phyloP scores from a whole-genome alignment of 1,284 basidiomycete genomes.

The Naganishia sp. region DNA sequence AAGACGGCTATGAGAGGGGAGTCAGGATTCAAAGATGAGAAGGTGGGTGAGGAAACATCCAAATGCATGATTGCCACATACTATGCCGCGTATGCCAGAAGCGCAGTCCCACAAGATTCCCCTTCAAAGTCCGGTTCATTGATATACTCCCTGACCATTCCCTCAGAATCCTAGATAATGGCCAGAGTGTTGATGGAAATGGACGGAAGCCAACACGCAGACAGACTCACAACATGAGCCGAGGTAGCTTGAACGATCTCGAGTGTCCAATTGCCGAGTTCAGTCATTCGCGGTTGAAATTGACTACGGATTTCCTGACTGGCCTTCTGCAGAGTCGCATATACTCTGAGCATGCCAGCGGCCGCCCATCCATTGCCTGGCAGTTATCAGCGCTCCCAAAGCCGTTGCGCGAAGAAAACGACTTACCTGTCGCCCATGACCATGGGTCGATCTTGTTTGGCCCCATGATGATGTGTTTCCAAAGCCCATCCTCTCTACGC shows the following conservation, averaged over 20 bases:
- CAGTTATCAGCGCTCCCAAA: not conserved
- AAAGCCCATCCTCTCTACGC: conserved; percentile 17
- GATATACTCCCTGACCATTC: conserved; percentile 24
- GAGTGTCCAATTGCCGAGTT: conserved; percentile 55
- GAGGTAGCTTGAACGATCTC: conserved; percentile 54
- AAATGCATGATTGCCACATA: not conserved
- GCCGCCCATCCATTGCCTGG: conserved; percentile 59
- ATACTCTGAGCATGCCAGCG: conserved; percentile 57
- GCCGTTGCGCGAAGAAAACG: too few relatives aligned
- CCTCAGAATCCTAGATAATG: conserved; percentile 1
- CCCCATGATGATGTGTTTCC: conserved; percentile 31
- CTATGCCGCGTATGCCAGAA: conserved; percentile 24
- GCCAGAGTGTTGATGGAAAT: not conserved
- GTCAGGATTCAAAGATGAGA: not conserved
- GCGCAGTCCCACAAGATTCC: conserved; percentile 26
- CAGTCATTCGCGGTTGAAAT: conserved; percentile 48
- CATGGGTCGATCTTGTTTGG: conserved; percentile 29
- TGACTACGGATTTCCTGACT: conserved; percentile 36
- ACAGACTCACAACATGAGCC: conserved; percentile 4
- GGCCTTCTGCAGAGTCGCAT: conserved; percentile 56
- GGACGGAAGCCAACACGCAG: not conserved
- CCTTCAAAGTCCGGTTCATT: conserved; percentile 23
- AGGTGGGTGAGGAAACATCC: not conserved
- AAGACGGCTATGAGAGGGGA: not conserved
- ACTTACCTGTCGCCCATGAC: conserved; percentile 26